Evolutionary conservation across 768 basidiomycete species (phyloP).

Genomic region (Podaxis sp.): DNA sequence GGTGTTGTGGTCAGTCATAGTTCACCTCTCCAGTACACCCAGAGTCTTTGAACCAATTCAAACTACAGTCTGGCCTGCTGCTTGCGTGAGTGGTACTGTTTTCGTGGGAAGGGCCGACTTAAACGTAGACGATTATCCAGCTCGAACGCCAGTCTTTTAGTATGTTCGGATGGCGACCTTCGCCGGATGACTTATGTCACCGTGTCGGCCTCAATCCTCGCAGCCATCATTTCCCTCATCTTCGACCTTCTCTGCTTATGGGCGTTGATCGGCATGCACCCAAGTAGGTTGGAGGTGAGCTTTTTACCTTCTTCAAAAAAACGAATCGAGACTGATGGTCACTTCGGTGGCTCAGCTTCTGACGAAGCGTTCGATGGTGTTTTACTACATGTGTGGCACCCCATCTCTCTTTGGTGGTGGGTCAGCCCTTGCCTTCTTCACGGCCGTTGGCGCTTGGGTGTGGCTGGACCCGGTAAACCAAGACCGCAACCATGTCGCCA

Average conservation of each 20-base stretch:
- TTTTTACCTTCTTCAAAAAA: background rate
- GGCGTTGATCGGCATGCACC: constrained; percentile 9
- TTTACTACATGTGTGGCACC: constrained; percentile 17
- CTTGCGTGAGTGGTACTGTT: constrained; percentile 8
- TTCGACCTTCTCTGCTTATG: constrained; percentile 15
- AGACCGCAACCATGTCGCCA: constrained; percentile 2
- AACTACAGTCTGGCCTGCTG: constrained; percentile 11
- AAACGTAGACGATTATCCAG: background rate
- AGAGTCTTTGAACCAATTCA: background rate
- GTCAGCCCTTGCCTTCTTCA: constrained; percentile 15
- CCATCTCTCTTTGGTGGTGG: constrained; percentile 18
- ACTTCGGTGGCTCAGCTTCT: background rate
- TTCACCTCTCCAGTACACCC: background rate
- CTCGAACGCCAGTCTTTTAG: constrained; percentile 9
- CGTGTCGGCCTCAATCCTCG: constrained; percentile 10
- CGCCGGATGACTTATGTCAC: constrained; percentile 12
- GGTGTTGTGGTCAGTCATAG: constrained; percentile 12
- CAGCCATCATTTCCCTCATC: constrained; percentile 8
- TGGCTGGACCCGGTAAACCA: constrained; percentile 12
- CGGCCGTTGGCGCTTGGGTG: constrained; percentile 16
- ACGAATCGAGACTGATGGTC: background rate
- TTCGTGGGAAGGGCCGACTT: background rate
- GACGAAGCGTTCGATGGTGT: constrained; percentile 7
- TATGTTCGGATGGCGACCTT: constrained; percentile 6
- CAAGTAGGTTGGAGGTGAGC: constrained; percentile 9